A percentile compares a stretch with the other conserved stretches of the same genome.
These are phyloP conservation scores for Tricholoma furcatifolium DNA, from an alignment of 768 basidiomycete species.

Conservation along the genomic window DNA sequence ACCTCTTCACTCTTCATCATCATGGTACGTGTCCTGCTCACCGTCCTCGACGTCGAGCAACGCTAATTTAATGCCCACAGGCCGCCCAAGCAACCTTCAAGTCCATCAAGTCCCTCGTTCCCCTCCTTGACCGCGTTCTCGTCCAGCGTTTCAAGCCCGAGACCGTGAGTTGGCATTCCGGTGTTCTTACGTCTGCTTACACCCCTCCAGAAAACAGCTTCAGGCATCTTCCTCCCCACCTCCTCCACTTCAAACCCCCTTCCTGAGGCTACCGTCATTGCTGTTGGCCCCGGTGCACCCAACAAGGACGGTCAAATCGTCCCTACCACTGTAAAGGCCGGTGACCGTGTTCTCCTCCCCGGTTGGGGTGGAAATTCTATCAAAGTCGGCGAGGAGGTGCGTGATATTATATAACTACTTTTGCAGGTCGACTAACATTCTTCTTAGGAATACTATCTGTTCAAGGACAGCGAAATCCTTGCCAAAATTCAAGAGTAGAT, in stretches of 20 bases:
- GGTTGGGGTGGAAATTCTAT: constrained; percentile 96
- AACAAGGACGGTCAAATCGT: constrained; percentile 80
- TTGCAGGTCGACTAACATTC: neutral
- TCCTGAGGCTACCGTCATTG: constrained; percentile 97
- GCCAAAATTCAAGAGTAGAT: constrained; percentile 92
- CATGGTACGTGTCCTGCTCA: constrained; percentile 11
- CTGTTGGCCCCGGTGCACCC: constrained; percentile 92
- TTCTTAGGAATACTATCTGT: constrained; percentile 86
- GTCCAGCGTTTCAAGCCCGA: constrained; percentile 98
- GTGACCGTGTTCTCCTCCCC: constrained; percentile 91
- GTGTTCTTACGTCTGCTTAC: neutral
- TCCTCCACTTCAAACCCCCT: constrained; percentile 82
- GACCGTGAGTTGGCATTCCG: constrained; percentile 57
- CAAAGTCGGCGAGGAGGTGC: constrained; percentile 94
- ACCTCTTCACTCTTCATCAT: neutral
- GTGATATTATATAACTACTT: constrained; percentile 25
- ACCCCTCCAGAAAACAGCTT: constrained; percentile 84
- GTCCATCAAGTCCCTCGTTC: constrained; percentile 86
- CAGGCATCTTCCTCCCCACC: constrained; percentile 94
- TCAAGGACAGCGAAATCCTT: constrained; percentile 93
- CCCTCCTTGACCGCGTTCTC: constrained; percentile 93
- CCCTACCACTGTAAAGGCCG: constrained; percentile 77
- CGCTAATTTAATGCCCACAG: constrained; percentile 30
- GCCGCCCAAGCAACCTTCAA: constrained; percentile 93
- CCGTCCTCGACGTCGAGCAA: neutral